Evolutionary conservation across 345 rosid species (phyloP).

Genomic region (Citropsis articulata): DNA sequence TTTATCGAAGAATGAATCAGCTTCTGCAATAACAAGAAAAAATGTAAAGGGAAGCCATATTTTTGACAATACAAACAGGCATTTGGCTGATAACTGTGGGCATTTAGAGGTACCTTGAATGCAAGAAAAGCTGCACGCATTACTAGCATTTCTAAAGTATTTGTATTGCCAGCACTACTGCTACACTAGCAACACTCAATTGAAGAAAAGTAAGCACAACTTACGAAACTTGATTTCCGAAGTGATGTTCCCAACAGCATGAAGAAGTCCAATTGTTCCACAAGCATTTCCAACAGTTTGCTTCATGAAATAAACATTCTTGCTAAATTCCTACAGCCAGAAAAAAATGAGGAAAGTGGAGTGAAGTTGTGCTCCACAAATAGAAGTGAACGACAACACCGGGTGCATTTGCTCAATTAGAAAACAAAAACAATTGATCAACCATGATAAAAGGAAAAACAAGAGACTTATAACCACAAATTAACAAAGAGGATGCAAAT

Average conservation of each 20-base stretch:
- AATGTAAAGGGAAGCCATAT: not conserved
- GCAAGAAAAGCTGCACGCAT: not conserved
- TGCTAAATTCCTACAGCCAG: conserved; percentile 45
- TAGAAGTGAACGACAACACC: not conserved
- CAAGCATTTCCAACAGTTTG: conserved; percentile 99
- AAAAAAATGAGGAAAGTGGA: not conserved
- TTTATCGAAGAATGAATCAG: conserved; percentile 76
- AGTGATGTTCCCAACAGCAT: conserved; percentile 80
- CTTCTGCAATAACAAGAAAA: conserved; percentile 44
- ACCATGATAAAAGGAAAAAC: not conserved
- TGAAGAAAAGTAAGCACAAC: conserved; percentile 21
- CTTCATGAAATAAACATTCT: conserved; percentile 83
- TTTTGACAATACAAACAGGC: not conserved
- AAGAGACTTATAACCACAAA: not conserved
- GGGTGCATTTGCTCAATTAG: not conserved
- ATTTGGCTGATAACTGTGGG: not conserved
- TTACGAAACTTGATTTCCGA: conserved; percentile 74
- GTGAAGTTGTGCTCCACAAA: not conserved
- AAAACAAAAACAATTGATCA: not conserved
- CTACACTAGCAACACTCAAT: not conserved
- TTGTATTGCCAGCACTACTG: not conserved
- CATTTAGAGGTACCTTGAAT: not conserved
- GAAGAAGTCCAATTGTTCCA: conserved; percentile 97
- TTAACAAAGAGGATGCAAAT: not conserved
- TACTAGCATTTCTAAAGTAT: not conserved